Evolutionary conservation across 352 stramenopile genomes (phyloP), one percentile per base, ranked within the genome.

Genomic region (Saprolegnia parasitica): DNA sequence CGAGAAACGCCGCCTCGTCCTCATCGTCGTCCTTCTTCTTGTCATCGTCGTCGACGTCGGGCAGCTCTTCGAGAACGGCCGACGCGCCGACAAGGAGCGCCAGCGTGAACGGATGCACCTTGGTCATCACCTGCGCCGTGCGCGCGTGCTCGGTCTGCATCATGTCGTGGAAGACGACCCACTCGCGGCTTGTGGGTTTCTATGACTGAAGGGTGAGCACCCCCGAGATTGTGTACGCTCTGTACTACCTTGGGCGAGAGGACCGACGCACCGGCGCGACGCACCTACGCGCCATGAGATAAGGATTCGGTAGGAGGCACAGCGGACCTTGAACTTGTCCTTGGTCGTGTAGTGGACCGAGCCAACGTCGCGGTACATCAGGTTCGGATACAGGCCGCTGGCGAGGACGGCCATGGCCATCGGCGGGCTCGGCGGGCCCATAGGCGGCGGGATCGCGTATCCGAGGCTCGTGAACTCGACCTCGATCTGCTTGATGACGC

Each of bases 81-180:
- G 72, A 62, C 15, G 77, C 80, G 50, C 86, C 82, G 72, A 91
- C 82, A 20, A 93, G 58, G 55, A 84, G 56, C 68, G 87, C 73
- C 5, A 91, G 67, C 24, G 90, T 68, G 46, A 72, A 35, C 16
- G 83, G 89, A 21, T 83, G 78, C 26, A 93, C 67, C 62, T 87
- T 90, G 5, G 83, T 88, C 20, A 76, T 80, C 70, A 91, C 87
- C 65, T 90, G 89, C 11, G 84, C 86, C 5, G 87, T 64, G 10
- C 86, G 83, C 16, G 73, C 81, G 57, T 76, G 80, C 52, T 90
- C 81, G 2, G 81, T 87, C 66, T 93, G 86, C 80, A 90, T 90
- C 86, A 93, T 93, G 72, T 91, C 86, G 60, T 93, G 83, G 62
- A 89, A 93, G 62, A 89, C 76, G 11, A 90, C 78, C 83, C 83